A percentile compares a stretch with the other conserved stretches of the same genome.
These are phyloP conservation scores for Penicillium flavigenum DNA, from an alignment of 495 filamentous ascomycete genomes.

Conservation along the genomic window DNA sequence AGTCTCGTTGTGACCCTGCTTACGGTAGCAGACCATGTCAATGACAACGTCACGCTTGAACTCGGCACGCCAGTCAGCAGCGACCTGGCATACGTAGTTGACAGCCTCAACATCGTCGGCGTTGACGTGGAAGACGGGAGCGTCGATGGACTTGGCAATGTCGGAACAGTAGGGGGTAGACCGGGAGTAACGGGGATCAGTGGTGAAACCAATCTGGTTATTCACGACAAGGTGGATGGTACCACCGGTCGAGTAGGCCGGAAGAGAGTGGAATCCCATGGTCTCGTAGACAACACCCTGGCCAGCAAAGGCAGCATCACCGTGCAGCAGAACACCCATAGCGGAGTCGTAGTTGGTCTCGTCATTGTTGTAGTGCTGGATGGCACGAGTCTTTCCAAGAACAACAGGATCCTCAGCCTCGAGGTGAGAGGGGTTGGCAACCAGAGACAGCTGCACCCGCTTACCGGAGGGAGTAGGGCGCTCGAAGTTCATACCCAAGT, in stretches of 20 bases:
- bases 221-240: constrained; percentile 97
- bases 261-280: constrained; percentile 93
- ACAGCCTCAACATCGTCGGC: constrained; percentile 97
- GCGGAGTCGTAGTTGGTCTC: constrained; percentile 82
- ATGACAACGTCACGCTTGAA: constrained; percentile 98
- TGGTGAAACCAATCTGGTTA: constrained; percentile 99
- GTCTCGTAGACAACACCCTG: constrained; percentile 99
- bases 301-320: constrained; percentile 93
- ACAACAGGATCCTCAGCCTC: constrained; percentile 99
- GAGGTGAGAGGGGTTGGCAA: constrained; percentile 97
- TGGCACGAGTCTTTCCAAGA: constrained; percentile 92
- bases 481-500: constrained; percentile 99
- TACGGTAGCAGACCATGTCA: constrained; percentile 98
- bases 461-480: constrained; percentile 97
- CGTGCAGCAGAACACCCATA: constrained; percentile 94
- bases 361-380: constrained; percentile 98
- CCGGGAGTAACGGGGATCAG: constrained; percentile 94
- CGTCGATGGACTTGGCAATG: constrained; percentile 97
- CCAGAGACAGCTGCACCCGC: constrained; percentile 95
- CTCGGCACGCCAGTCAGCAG: constrained; percentile 94
- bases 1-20: constrained; percentile 98
- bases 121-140: constrained; percentile 98
- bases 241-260: constrained; percentile 93
- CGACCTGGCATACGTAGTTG: constrained; percentile 96
- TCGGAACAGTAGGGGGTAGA: constrained; percentile 99